phyloP scores from a whole-genome alignment of 805 yeast genomes.

The Metschnikowia lunata region DNA sequence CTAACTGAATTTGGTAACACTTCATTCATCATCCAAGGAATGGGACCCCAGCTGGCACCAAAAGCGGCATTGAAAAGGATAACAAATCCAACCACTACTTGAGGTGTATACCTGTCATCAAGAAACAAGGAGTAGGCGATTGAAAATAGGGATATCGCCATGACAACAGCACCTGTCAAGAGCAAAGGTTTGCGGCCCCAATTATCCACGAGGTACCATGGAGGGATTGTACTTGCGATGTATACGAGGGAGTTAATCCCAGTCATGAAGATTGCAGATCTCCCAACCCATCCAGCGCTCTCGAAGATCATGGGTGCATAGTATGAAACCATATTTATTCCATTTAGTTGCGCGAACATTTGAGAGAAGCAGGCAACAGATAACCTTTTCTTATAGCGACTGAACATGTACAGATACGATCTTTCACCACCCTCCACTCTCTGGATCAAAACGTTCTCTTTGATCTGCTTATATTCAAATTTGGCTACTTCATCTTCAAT shows the following conservation, averaged over 20 bases:
- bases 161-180: slow-evolving; percentile 69
- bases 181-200: slow-evolving; percentile 92
- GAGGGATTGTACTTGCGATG: slow-evolving; percentile 64
- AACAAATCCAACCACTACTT: slow-evolving; percentile 69
- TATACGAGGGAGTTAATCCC: slow-evolving; percentile 54
- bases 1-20: slow-evolving; percentile 80
- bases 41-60: slow-evolving; percentile 92
- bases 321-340: slow-evolving; percentile 88
- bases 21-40: slow-evolving; percentile 90
- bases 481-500: slow-evolving; percentile 65
- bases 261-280: slow-evolving; percentile 85
- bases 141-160: slow-evolving; percentile 65
- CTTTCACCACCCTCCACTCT: slow-evolving; percentile 75
- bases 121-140: slow-evolving; percentile 53
- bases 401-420: slow-evolving; percentile 71
- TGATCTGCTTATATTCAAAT: slow-evolving; percentile 72
- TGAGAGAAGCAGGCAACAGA: slow-evolving; percentile 88
- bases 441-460: slow-evolving; percentile 71
- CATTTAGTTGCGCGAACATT: slow-evolving; percentile 89
- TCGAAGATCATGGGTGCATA: slow-evolving; percentile 93
- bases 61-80: slow-evolving; percentile 77
- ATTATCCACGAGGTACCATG: slow-evolving; percentile 84
- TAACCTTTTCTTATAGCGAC: slow-evolving; percentile 69
- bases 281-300: slow-evolving; percentile 91
- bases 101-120: slow-evolving; percentile 50